phyloP scores from a whole-genome alignment of 1,139 yeast species.

The Zygoascus hellenicus region DNA sequence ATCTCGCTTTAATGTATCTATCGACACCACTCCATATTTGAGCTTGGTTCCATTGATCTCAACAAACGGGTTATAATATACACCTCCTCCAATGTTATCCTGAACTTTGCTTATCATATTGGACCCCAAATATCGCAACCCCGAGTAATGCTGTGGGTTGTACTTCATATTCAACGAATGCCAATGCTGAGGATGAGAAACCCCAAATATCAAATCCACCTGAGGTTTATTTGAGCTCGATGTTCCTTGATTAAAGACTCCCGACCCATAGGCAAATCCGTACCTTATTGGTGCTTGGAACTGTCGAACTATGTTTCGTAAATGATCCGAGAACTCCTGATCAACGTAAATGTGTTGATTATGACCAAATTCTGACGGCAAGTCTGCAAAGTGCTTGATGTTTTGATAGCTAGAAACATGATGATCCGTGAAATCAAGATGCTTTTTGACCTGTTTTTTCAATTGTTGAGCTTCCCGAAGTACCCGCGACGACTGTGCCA shows the following conservation, averaged over 20 bases:
- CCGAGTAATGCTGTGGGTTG: constrained; percentile 71
- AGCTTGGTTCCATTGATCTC: constrained; percentile 56
- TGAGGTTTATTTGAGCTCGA: constrained; percentile 43
- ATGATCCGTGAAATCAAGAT: constrained; percentile 21
- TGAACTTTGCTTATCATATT: constrained; percentile 55
- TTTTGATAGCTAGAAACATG: constrained; percentile 23
- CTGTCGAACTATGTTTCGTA: constrained; percentile 47
- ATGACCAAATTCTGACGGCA: constrained; percentile 50
- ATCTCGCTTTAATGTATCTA: constrained; percentile 57
- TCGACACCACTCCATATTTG: constrained; percentile 81
- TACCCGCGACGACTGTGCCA: background rate
- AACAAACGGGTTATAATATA: constrained; percentile 89
- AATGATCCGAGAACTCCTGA: constrained; percentile 41
- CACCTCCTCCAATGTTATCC: constrained; percentile 71
- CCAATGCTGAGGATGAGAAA: constrained; percentile 65
- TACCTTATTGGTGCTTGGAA: constrained; percentile 66
- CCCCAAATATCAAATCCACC: constrained; percentile 83
- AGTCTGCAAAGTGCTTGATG: constrained; percentile 40
- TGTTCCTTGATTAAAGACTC: constrained; percentile 77
- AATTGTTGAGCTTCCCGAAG: background rate
- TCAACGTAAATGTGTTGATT: constrained; percentile 54
- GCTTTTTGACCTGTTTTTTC: background rate
- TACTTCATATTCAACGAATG: constrained; percentile 65
- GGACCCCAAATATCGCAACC: constrained; percentile 56
- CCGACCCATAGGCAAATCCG: constrained; percentile 93